Base-by-base conservation (phyloP, 352 stramenopile genomes). In the Elongisporangium undulatum region DNA sequence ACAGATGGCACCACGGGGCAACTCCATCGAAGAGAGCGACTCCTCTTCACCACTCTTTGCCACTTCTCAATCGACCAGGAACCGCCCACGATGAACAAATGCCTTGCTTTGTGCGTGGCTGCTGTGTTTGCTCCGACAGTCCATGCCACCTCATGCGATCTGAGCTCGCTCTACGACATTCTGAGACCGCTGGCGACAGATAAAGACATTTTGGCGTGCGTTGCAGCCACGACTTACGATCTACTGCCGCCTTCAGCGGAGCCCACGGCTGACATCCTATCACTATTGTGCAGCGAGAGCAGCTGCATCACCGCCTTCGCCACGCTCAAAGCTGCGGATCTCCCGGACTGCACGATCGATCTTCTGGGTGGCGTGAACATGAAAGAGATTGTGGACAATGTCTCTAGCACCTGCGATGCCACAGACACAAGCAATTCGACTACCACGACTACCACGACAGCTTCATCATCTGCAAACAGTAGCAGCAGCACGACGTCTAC, bases 321-420 rank as follows among this genome's bases (percentile, higher is more conserved):
- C n/a, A 53, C 60, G 49, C 64, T 81, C 19, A 56, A 77, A 59
- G 66, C 69, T 53, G 59, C 74, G 51, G 57, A 69, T 53, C 68
- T 78, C 24, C 70, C 72, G 0, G 67, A 81, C 67, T 81, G 72
- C 60, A 66, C 49, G 16, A 72, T 81, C 67, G 66, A 63, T 23
- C 70, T 81, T 29, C 61, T 80, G 0, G 72, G 72, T n/a, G 72
- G 72, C 12, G 26, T 80, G 55, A 80, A 77, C 59, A 62, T 81
- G 59, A 78, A 78, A 62, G 61, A 71, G 45, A 61, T 73, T 8
- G 62, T 71, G 22, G 61, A 63, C 26, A 49, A 26, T 12, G 48
- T 71, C 20, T 20, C 19, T 2, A 21, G 21, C 24, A 58, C 57
- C 19, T 71, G 64, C 38, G 51, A 24, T 4, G 21, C 34, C 3